These are phyloP conservation scores for Adansonia digitata DNA, from an alignment of 345 rosid species.

Conservation along the genomic window DNA sequence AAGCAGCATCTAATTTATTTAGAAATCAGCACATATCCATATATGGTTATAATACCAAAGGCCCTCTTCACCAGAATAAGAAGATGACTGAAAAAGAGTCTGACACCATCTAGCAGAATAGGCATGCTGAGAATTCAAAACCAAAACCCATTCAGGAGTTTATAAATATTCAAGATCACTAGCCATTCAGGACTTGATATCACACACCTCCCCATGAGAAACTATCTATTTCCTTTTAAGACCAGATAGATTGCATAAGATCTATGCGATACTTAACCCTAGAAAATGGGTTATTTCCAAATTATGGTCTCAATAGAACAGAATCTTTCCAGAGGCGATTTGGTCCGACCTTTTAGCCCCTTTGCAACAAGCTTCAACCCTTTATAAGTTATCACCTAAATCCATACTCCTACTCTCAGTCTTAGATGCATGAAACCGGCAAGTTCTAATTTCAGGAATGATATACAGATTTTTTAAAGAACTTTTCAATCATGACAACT, in stretches of 20 bases:
- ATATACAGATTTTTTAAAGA: not conserved
- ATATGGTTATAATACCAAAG: not conserved
- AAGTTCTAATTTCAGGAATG: not conserved
- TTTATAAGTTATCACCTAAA: not conserved
- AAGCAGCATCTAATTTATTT: not conserved
- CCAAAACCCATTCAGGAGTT: not conserved
- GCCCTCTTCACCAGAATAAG: not conserved
- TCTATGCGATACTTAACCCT: not conserved
- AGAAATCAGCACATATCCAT: not conserved
- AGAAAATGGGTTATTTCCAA: not conserved
- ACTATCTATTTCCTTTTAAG: not conserved
- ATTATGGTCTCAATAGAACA: not conserved
- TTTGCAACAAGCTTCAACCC: not conserved
- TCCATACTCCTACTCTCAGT: not conserved
- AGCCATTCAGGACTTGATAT: not conserved
- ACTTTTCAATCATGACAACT: not conserved
- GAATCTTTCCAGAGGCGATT: not conserved
- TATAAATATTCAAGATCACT: not conserved
- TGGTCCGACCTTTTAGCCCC: not conserved
- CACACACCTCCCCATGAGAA: not conserved
- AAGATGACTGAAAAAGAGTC: not conserved
- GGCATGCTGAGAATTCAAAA: not conserved
- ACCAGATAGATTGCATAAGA: not conserved
- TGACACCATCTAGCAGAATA: not conserved
- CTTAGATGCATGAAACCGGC: not conserved